Base-by-base conservation (phyloP, 176 grass and related monocot genomes). In the Rhynchospora tenuis region DNA sequence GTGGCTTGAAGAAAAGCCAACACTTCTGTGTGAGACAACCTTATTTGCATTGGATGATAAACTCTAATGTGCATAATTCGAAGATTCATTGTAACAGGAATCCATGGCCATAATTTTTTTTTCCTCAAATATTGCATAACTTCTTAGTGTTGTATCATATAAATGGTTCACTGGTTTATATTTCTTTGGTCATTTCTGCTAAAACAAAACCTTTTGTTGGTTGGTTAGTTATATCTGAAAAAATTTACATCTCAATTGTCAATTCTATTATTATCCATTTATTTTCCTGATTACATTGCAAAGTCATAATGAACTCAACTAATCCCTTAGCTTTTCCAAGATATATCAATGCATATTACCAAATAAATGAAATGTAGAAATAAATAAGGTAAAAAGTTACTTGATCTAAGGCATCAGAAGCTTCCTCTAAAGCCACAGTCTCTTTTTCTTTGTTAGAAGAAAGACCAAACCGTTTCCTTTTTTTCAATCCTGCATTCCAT, bases 361-460 rank as follows among this genome's bases (percentile, higher is more conserved):
- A 38, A 7, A 38, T 59, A 31, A 44, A 7, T 61, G 10, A 8
- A 44, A 60, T 15, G 38, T 43, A 60, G 17, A 43, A 19, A 60
- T 20, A 22, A 80, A 80, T 9, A 65, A 31, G 51, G 19, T n/a
- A n/a, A 65, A 17, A 66, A 4, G 26, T 45, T 82, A 82, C 79
- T 64, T 82, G 59, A 26, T 64, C 12, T 15, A 50, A 27, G 20
- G 79, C 23, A 82, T 23, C 23, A 47, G 79, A 65, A 82, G 60
- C 43, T 26, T 82, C 59, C 4, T 81, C 24, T 20, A 43, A 74
- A 3, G 12, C 9, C 1, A 51, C 12, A 0, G 52, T 12, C 16
- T 52, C 22, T 28, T 82, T 63, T 28, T 72, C n/a, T 63, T 78
- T 78, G 12, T 73, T 23, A 73, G 64, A 51, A 73, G 55, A 33